These are phyloP conservation scores for Beta corolliflora DNA, from an alignment of 179 eudicot species.

Conservation along the genomic window DNA sequence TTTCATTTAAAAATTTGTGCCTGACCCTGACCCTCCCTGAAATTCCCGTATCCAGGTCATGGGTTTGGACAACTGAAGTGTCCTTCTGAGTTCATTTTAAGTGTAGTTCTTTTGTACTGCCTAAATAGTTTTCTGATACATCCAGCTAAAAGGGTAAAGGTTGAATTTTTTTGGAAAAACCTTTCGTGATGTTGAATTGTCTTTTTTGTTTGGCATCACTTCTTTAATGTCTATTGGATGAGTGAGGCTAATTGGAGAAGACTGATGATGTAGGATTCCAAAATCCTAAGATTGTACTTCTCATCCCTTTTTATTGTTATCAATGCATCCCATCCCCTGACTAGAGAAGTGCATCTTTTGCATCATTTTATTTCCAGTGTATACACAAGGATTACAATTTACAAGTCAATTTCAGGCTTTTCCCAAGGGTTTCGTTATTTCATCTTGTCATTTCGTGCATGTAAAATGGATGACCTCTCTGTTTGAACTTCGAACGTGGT, in stretches of 20 bases:
- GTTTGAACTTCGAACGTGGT: no score
- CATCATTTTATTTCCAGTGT: no score
- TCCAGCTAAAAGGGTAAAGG: not conserved
- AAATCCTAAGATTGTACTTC: not conserved
- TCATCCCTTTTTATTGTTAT: no score
- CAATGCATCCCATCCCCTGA: no score
- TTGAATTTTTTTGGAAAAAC: not conserved
- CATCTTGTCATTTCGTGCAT: no score
- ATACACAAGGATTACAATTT: no score
- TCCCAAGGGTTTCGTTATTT: no score
- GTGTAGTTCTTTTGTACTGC: no score
- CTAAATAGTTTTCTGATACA: not conserved
- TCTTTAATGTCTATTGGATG: not conserved
- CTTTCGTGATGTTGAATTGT: not conserved
- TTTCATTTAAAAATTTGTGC: not conserved
- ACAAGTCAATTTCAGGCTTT: no score
- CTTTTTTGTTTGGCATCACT: not conserved
- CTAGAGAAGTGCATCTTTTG: not conserved
- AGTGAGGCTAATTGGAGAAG: not conserved
- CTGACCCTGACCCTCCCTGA: no score
- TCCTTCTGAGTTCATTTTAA: not conserved
- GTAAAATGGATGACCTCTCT: no score
- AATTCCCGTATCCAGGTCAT: no score
- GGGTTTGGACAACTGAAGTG: not conserved
- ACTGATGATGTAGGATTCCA: not conserved